Evolutionary conservation across 495 filamentous ascomycete species (phyloP).

Genomic region (Cetradonia linearis): DNA sequence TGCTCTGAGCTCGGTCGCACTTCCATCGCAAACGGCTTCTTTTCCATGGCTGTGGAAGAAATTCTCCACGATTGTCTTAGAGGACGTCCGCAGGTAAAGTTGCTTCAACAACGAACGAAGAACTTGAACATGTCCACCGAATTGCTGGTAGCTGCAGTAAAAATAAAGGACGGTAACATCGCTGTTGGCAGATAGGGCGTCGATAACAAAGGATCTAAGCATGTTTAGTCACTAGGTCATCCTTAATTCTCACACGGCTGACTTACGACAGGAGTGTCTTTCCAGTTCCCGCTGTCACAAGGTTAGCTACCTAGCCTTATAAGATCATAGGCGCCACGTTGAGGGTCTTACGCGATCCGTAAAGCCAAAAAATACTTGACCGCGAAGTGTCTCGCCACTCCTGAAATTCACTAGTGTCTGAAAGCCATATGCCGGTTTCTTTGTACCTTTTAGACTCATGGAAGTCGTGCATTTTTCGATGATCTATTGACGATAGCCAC

Average conservation of each 20-base stretch:
- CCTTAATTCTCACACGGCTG: neutral
- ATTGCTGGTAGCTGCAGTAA: neutral
- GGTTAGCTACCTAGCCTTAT: neutral
- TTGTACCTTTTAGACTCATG: conserved; percentile 4
- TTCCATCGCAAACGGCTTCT: neutral
- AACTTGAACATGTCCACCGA: neutral
- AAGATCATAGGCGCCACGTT: neutral
- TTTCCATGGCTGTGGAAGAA: neutral
- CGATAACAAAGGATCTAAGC: conserved; percentile 4
- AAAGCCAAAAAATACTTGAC: conserved; percentile 1
- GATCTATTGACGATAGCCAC: conserved; percentile 1
- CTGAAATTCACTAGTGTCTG: neutral
- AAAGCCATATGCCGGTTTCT: conserved; percentile 2
- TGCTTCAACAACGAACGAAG: conserved; percentile 5
- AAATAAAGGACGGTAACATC: conserved; percentile 9
- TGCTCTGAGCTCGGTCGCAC: neutral
- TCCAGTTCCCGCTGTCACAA: conserved; percentile 1
- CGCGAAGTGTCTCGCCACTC: conserved; percentile 5
- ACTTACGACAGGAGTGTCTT: conserved; percentile 1
- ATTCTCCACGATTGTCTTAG: neutral
- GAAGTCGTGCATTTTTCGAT: conserved; percentile 4
- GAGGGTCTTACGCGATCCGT: neutral
- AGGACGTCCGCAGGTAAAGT: neutral
- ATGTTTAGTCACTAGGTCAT: neutral
- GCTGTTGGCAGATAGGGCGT: conserved; percentile 5